Conservation (phyloP, 257 asterid genomes). For the Solanum commersonii region DNA sequence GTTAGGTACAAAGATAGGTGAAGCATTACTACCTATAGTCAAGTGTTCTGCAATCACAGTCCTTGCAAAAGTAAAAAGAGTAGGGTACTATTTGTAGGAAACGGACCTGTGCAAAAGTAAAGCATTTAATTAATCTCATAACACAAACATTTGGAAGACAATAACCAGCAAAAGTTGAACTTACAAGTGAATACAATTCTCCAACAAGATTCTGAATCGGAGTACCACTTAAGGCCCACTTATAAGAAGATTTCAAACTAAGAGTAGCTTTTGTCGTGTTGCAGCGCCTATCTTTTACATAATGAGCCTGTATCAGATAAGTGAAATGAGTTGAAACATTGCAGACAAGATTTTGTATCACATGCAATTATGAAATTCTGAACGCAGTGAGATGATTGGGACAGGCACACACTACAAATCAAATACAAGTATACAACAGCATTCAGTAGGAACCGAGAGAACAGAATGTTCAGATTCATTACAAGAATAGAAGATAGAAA, state of each 20-base stretch:
- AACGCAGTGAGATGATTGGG: neutral
- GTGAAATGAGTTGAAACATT: neutral
- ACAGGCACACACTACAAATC: neutral
- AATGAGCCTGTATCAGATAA: constrained; percentile 59
- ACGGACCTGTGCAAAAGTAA: constrained; percentile 59
- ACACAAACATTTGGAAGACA: neutral
- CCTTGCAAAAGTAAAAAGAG: constrained; percentile 89
- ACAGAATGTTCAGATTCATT: neutral
- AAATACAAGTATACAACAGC: neutral
- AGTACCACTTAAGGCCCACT: constrained; percentile 98
- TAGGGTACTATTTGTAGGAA: constrained; percentile 79
- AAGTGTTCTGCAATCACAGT: constrained; percentile 77
- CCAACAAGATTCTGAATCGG: constrained; percentile 98
- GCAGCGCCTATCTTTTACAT: constrained; percentile 73
- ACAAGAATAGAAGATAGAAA: neutral
- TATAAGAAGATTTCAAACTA: constrained; percentile 61
- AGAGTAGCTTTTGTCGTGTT: constrained; percentile 83
- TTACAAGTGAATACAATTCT: constrained; percentile 93
- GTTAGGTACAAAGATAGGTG: neutral
- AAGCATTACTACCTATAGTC: constrained; percentile 58
- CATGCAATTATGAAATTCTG: neutral
- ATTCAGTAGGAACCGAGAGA: neutral
- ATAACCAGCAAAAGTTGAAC: constrained; percentile 13
- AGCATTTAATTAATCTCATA: neutral
- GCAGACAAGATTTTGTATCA: neutral